Conservation (phyloP, 2,329 filamentous ascomycete species). For the Hypoxylon sp. region DNA sequence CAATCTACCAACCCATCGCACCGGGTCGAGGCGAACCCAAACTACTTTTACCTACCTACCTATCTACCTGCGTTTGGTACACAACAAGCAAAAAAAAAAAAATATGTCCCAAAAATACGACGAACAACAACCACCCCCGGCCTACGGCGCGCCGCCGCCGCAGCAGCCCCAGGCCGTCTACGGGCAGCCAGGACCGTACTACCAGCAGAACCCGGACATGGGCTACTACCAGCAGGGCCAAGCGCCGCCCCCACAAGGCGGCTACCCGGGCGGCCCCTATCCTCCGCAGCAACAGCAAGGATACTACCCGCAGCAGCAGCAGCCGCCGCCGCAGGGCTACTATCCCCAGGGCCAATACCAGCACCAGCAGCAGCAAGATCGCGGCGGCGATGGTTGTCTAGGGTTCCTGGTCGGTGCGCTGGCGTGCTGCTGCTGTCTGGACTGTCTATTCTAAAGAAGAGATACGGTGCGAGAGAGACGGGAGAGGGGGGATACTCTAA, state of each 20-base stretch:
- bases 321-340: conserved; percentile 45
- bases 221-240: conserved; percentile 54
- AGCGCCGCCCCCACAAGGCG: conserved; percentile 43
- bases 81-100: conserved; percentile 10
- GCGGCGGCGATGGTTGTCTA: conserved; percentile 46
- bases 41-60: too few species aligned
- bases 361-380: conserved; percentile 38
- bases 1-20: neutral
- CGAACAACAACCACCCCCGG: conserved; percentile 60
- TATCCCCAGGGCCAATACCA: conserved; percentile 46
- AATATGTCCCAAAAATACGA: conserved; percentile 58
- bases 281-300: conserved; percentile 43
- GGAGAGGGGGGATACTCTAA: too few species aligned
- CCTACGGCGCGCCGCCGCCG: conserved; percentile 55
- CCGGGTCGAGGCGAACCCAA: neutral
- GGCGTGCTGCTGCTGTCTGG: conserved; percentile 68
- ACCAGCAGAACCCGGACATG: conserved; percentile 54
- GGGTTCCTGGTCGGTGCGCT: conserved; percentile 59
- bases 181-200: conserved; percentile 44
- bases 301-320: conserved; percentile 49
- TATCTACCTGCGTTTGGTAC: neutral
- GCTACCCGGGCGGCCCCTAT: conserved; percentile 49
- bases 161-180: conserved; percentile 57
- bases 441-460: conserved; percentile 60
- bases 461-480: neutral